phyloP scores from a whole-genome alignment of 1,284 basidiomycete species.

The Sporisorium scitamineum region DNA sequence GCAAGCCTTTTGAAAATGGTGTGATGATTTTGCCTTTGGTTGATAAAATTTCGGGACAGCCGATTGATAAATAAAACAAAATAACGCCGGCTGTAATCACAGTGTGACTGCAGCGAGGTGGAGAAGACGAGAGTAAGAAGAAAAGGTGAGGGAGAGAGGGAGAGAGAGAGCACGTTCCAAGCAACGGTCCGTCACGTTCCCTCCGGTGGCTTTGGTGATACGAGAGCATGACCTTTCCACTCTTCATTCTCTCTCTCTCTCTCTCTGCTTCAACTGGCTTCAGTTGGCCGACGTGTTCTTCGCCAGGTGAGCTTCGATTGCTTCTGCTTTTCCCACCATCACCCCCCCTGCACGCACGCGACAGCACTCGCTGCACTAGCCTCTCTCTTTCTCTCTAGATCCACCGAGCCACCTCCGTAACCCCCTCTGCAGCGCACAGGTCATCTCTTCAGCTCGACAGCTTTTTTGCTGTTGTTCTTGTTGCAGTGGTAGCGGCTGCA shows the following conservation, averaged over 20 bases:
- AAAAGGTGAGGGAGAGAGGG: conserved; percentile 1
- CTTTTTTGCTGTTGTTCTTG: conserved; percentile 1
- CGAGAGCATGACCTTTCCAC: neutral
- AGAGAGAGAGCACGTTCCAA: conserved; percentile 37
- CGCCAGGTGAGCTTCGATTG: conserved; percentile 13
- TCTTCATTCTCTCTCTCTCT: neutral
- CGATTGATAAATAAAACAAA: conserved; percentile 11
- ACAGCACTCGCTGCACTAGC: neutral
- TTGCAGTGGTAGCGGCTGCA: too few species aligned
- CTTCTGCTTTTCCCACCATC: neutral
- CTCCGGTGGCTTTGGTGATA: conserved; percentile 1
- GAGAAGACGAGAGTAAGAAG: conserved; percentile 6
- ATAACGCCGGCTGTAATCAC: neutral
- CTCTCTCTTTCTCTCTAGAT: neutral
- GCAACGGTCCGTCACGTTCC: conserved; percentile 35
- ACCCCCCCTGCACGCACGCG: too few species aligned
- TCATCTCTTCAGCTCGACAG: neutral
- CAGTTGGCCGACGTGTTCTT: conserved; percentile 23
- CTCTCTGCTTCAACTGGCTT: conserved; percentile 2
- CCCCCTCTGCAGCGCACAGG: neutral
- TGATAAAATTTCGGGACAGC: conserved; percentile 14
- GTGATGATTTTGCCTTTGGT: too few species aligned
- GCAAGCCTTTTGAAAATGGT: neutral
- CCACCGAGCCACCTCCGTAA: neutral
- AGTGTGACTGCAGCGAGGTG: conserved; percentile 3